phyloP scores from a whole-genome alignment of 768 basidiomycete genomes.

The Tubosaeta brunneosetosa region DNA sequence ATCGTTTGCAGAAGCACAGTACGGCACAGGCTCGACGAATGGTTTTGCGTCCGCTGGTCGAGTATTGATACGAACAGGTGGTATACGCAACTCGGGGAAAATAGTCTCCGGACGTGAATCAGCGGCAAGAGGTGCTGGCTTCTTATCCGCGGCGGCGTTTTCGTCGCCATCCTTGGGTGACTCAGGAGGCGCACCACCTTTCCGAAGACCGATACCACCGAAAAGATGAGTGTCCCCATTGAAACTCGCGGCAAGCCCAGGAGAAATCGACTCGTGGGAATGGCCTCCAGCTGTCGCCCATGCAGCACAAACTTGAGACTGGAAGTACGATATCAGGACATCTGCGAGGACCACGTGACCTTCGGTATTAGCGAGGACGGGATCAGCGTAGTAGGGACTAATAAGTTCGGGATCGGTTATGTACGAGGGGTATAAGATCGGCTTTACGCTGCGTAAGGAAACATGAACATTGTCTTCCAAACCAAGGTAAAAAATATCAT shows the following conservation, averaged over 20 bases:
- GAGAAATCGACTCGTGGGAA: slow-evolving; percentile 55
- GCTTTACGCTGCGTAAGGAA: slow-evolving; percentile 54
- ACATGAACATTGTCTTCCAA: background rate
- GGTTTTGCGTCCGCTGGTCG: slow-evolving; percentile 48
- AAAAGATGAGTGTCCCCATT: slow-evolving; percentile 56
- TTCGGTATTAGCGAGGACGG: slow-evolving; percentile 68
- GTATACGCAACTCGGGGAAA: slow-evolving; percentile 45
- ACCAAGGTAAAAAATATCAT: slow-evolving; percentile 3
- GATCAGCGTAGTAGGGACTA: slow-evolving; percentile 73
- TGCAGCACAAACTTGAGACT: slow-evolving; percentile 80
- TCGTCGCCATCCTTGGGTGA: slow-evolving; percentile 32
- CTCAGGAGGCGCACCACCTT: slow-evolving; percentile 60
- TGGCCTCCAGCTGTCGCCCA: slow-evolving; percentile 74
- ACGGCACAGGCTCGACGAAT: slow-evolving; percentile 86
- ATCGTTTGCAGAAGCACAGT: slow-evolving; percentile 95
- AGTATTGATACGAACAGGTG: slow-evolving; percentile 66
- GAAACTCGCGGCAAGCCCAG: slow-evolving; percentile 36
- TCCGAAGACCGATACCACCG: slow-evolving; percentile 79
- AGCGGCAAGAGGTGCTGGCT: slow-evolving; percentile 8
- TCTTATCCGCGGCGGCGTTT: slow-evolving; percentile 29
- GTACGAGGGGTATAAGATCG: slow-evolving; percentile 77
- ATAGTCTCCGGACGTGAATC: slow-evolving; percentile 18
- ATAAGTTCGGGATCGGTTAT: slow-evolving; percentile 65
- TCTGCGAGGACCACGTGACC: slow-evolving; percentile 91
- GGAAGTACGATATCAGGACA: slow-evolving; percentile 85